Conservation (phyloP, 495 filamentous ascomycete species). For the Tuber brumale region DNA sequence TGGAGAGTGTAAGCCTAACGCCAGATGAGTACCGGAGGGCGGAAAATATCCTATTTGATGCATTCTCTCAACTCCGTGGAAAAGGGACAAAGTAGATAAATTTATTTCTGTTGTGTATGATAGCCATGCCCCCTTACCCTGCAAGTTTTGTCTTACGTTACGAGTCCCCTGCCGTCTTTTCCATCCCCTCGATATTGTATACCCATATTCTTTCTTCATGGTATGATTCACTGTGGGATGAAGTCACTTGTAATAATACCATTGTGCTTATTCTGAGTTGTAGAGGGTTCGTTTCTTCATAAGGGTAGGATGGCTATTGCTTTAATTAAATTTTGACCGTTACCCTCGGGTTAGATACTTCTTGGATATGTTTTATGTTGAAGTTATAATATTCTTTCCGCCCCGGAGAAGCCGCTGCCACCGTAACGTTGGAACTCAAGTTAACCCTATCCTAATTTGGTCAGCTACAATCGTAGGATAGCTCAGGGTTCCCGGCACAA, state of each 20-base stretch:
- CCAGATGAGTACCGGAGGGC: slow-evolving; percentile 21
- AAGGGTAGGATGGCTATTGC: not conserved
- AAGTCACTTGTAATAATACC: not conserved
- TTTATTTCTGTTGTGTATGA: not conserved
- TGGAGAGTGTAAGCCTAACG: slow-evolving; percentile 12
- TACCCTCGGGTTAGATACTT: not conserved
- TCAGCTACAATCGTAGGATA: not conserved
- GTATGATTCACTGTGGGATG: not conserved
- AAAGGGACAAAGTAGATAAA: slow-evolving; percentile 12
- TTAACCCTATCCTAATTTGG: not conserved
- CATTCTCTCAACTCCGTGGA: slow-evolving; percentile 25
- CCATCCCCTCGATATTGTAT: not conserved
- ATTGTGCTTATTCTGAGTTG: not conserved
- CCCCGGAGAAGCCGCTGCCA: not conserved
- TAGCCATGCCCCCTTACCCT: slow-evolving; percentile 1
- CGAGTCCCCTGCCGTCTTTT: not conserved
- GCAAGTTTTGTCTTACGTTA: not conserved
- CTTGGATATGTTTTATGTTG: not conserved
- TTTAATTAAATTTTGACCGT: not conserved
- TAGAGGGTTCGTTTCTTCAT: not conserved
- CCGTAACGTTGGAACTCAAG: not conserved
- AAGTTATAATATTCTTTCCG: not conserved
- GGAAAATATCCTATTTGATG: slow-evolving; percentile 27
- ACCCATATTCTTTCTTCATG: not conserved
- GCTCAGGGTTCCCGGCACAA: not conserved